A percentile compares a stretch with the other conserved stretches of the same genome.
Evolutionary conservation across 1,284 basidiomycete genomes (phyloP).

Genomic region (Cerioporus squamosus): DNA sequence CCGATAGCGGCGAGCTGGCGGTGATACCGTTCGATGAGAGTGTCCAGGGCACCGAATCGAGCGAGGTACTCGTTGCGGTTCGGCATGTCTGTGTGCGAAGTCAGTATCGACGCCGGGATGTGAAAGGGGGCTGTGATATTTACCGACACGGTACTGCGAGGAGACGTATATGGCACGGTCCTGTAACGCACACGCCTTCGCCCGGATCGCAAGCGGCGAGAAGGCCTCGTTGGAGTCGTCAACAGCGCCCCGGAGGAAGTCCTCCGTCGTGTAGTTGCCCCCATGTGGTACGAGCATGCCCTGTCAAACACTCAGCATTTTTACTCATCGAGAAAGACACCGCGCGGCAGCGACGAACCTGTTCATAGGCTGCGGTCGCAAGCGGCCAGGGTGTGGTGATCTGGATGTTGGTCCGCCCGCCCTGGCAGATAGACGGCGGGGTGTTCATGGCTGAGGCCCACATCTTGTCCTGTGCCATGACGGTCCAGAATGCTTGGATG

Average conservation of each 20-base stretch:
- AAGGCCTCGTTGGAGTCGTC: constrained; percentile 26
- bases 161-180: constrained; percentile 35
- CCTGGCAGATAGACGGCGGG: constrained; percentile 34
- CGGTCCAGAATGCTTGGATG: constrained; percentile 49
- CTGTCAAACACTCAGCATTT: neutral
- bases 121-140: neutral
- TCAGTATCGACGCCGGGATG: too few species aligned
- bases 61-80: constrained; percentile 13
- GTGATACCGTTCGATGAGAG: constrained; percentile 21
- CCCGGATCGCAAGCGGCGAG: constrained; percentile 34
- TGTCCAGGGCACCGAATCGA: constrained; percentile 18
- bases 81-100: constrained; percentile 9
- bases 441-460: constrained; percentile 43
- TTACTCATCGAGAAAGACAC: neutral
- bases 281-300: constrained; percentile 7
- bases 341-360: constrained; percentile 10
- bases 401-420: constrained; percentile 25
- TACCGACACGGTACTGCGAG: constrained; percentile 17
- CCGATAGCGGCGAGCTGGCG: constrained; percentile 11
- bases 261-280: constrained; percentile 18
- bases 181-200: constrained; percentile 41
- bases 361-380: constrained; percentile 32
- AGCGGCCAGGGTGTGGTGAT: constrained; percentile 47
- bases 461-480: constrained; percentile 43
- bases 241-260: constrained; percentile 17